Evolutionary conservation across 495 filamentous ascomycete species (phyloP), one percentile per base, ranked within the genome.

Genomic region (Ascodesmis nigricans): DNA sequence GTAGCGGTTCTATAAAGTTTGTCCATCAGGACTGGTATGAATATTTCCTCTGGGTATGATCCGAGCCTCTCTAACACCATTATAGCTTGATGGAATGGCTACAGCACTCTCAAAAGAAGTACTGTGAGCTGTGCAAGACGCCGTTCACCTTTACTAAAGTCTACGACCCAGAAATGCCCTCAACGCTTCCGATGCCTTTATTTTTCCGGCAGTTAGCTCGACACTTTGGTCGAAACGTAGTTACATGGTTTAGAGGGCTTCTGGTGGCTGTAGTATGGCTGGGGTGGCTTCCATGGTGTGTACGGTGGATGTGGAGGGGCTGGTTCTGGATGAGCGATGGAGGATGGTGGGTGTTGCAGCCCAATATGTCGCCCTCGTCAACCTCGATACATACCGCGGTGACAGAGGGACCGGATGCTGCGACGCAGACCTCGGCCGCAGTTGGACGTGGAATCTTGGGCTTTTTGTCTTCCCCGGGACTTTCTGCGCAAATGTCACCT

Each of bases 61-160:
- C 28, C n/a, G 28, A 51, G 28, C 49, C 36, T 13, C 15, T 24
- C 3, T 24, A 11, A 15, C 18, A 26, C 18, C 26, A 25, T 3
- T 24, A 36, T 18, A 52, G 49, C 53, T 59, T 99, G 52, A 90
- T 95, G 67, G 81, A 93, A 59, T 99, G 87, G 87, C 60, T 99
- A 13, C 76, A 79, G 16, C 87, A 99, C 53, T 91, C 82, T 1
- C 83, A 93, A 53, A 95, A 93, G 67, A 93, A 93, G 55, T 75
- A 95, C 63, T 99, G 87, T 60, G 87, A 99, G 62, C 70, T 99
- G 10, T 99, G 87, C 69, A 95, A 95, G 55, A 99, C 90, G 14
- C 71, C 80, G 1, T 99, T 93, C 53, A 75, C 78, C 23, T 99
- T 99, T 56, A 99, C 87, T 15, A 95, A 99, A 50, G 66, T 99